Evolutionary conservation across 2,329 filamentous ascomycete genomes (phyloP), one percentile per base, ranked within the genome.

Genomic region (Pseudopyrenochaeta lycopersici): DNA sequence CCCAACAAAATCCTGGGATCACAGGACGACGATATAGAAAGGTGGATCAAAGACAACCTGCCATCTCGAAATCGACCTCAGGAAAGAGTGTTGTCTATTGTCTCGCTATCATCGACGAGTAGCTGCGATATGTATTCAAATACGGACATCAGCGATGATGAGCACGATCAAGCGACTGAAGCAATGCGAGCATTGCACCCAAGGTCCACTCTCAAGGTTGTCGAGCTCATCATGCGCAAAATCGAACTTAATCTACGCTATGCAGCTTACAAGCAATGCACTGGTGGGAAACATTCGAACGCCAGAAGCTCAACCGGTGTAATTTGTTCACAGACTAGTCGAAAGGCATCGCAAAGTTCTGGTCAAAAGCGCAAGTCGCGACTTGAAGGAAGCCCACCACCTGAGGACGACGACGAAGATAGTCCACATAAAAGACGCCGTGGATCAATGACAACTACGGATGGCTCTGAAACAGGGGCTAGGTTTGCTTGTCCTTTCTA

Each of bases 401-500:
- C 53, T 7, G 64, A 66, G 1, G 62, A 69, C 9, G 52, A 59
- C 1, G 62, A 70, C 18, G 68, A 68, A 3, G 60, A 68, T 18
- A 62, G 57, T 9, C 29, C 64, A 14, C 67, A 60, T 38, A 72
- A 72, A 36, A 59, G 64, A 21, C 62, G 68, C 5, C 59, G 68
- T 3, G 63, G 63, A 43, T 70, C 68, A 9, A 47, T 64, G n/a
- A 52, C 56, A 4, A 66, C 62, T 2, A 62, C 62, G 4, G 63
- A 67, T 18, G 65, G 66, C 40, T 71, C 69, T 1, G 68, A 70
- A 18, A 49, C 40, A 6, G 64, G 64, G 3, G 59, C 60, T 2
- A 54, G 62, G 63, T 70, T 77, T 30, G 76, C 76, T 3, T 79
- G 77, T 46, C 77, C 77, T 0, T 80, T 73, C 48, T 77, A 70